A percentile compares a stretch with the other conserved stretches of the same genome.
phyloP scores from a whole-genome alignment of 2,329 filamentous ascomycete genomes.

The Clathrospora elynae region DNA sequence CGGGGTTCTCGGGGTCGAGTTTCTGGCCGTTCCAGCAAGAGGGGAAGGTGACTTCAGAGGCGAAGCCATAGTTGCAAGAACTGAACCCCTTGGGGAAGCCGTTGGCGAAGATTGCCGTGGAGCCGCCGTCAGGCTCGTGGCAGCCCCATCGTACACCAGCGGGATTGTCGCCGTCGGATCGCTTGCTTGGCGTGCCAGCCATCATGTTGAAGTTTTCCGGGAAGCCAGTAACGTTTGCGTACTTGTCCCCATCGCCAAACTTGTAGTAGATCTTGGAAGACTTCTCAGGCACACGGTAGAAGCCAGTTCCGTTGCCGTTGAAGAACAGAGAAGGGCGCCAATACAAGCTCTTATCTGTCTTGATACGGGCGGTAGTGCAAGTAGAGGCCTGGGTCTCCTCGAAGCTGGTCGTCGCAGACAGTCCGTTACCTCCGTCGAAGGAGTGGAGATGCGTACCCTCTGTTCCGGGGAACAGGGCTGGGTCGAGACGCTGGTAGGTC shows the following conservation, averaged over 20 bases:
- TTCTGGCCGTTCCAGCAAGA: constrained; percentile 47
- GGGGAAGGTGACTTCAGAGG: constrained; percentile 45
- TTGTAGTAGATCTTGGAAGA: constrained; percentile 49
- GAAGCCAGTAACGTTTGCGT: constrained; percentile 46
- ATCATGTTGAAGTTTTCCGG: constrained; percentile 47
- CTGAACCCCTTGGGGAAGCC: constrained; percentile 48
- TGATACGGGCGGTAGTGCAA: constrained; percentile 47
- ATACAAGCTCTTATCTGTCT: constrained; percentile 47
- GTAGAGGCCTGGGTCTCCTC: constrained; percentile 34
- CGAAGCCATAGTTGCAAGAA: constrained; percentile 45
- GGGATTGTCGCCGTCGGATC: constrained; percentile 37
- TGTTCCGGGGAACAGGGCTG: constrained; percentile 41
- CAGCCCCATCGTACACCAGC: constrained; percentile 44
- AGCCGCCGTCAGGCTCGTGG: constrained; percentile 30
- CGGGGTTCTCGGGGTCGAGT: constrained; percentile 39
- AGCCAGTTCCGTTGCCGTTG: constrained; percentile 45
- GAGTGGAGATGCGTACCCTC: constrained; percentile 46
- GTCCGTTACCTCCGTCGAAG: constrained; percentile 46
- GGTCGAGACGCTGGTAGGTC: constrained; percentile 46
- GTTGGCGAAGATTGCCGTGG: constrained; percentile 32
- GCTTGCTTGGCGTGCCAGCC: constrained; percentile 40
- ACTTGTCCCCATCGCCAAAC: constrained; percentile 40
- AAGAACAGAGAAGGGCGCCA: constrained; percentile 48
- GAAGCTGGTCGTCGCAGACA: constrained; percentile 36
- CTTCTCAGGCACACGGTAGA: constrained; percentile 45